Evolutionary conservation across 495 filamentous ascomycete genomes (phyloP), one percentile per base, ranked within the genome.

Genomic region (Hypoxylon perforatum): DNA sequence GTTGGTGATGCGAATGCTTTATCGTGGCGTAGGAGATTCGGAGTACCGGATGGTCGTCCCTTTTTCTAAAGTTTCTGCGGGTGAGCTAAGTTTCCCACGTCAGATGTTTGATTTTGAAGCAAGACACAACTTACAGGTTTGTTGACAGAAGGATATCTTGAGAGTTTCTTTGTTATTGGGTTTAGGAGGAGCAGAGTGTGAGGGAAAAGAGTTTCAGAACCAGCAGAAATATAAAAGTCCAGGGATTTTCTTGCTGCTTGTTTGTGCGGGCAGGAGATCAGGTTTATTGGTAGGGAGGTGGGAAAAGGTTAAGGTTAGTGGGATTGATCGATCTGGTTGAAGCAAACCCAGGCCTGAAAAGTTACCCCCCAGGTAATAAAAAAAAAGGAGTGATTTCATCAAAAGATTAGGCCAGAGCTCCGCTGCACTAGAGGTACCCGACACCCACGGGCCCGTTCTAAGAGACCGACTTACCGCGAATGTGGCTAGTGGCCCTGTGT

Each of bases 311-410:
- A 18, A 54, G 58, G 47, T 63, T 47, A 65, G 56, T 50, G 65
- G 23, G 66, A 69, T 65, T 54, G 66, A 69, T 21, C 48, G 66
- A 69, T 69, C 60, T 64, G 55, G 63, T 42, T 60, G 55, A 67
- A 65, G 63, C 55, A 67, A 38, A 57, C 36, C 22, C 57, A 47
- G 57, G 19, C 4, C 39, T n/a, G 18, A 60, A 60, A 17, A 51
- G 12, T 4, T 2, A 12, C 11, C 11, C 25, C 25, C 25, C 25
- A 28, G 25, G 25, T 8, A 50, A 25, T 18, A 51, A 59, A 39
- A 39, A 57, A 57, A 57, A 61, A 53, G 35, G 61, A 69, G 59
- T 69, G 65, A 69, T 69, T 69, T 64, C 65, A 69, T 68, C 65
- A 63, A 61, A 33, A 25, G 25, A 61, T 50, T 62, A 58, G 30